Percentiles rank a stretch among this genome's conserved stretches.
These are phyloP conservation scores for Penicillium sp. DNA, from an alignment of 2,329 filamentous ascomycete species.

Conservation along the genomic window DNA sequence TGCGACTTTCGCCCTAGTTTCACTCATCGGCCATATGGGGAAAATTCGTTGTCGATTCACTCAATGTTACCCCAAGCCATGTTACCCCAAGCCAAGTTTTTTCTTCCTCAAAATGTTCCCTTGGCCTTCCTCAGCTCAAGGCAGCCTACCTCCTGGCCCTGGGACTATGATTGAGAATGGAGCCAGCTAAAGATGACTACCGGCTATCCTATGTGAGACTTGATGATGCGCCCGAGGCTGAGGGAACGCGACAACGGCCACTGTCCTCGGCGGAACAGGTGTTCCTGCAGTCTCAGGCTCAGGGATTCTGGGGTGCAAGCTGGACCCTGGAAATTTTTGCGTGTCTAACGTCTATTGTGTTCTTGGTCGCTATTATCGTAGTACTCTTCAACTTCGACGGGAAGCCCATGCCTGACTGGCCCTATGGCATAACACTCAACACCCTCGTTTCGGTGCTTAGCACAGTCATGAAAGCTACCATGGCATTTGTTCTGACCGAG, in stretches of 20 bases:
- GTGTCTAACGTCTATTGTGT: constrained; percentile 28
- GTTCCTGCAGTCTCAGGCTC: constrained; percentile 13
- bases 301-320: constrained; percentile 15
- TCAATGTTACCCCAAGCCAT: background rate
- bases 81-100: background rate
- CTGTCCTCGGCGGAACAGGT: constrained; percentile 16
- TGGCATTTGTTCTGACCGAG: constrained; percentile 31
- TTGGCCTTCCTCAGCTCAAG: background rate
- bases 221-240: constrained; percentile 7
- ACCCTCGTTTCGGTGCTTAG: constrained; percentile 30
- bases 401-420: constrained; percentile 30
- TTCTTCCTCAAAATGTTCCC: background rate
- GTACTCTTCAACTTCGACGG: constrained; percentile 31
- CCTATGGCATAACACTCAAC: constrained; percentile 34
- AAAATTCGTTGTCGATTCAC: background rate
- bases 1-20: constrained; percentile 11
- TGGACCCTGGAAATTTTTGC: constrained; percentile 24
- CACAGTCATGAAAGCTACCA: constrained; percentile 29
- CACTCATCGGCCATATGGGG: constrained; percentile 1
- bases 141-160: background rate
- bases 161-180: constrained; percentile 5
- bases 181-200: constrained; percentile 12
- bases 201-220: constrained; percentile 15
- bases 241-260: constrained; percentile 9
- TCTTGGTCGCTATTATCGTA: constrained; percentile 35